Percentiles rank a stretch among this genome's conserved stretches.
Evolutionary conservation across 441 rosid species (phyloP).

Genomic region (Jatropha multifida): DNA sequence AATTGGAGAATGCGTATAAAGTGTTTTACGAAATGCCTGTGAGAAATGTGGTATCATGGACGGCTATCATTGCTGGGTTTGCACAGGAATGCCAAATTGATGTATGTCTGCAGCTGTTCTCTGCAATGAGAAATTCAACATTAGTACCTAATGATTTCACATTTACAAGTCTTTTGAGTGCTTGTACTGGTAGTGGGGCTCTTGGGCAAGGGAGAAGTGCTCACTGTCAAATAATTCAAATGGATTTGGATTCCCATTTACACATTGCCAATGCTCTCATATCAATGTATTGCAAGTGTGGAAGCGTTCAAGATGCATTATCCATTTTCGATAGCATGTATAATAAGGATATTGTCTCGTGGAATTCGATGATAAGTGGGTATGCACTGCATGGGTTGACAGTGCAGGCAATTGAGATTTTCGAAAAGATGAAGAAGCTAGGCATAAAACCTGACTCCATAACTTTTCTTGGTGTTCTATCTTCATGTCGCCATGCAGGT

Average conservation of each 20-base stretch:
- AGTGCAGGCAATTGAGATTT: constrained; percentile 49
- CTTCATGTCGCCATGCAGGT: constrained; percentile 84
- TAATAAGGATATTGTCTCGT: constrained; percentile 51
- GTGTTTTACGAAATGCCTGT: constrained; percentile 79
- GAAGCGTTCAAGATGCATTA: constrained; percentile 43
- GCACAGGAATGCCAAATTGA: constrained; percentile 65
- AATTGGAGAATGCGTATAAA: constrained; percentile 38
- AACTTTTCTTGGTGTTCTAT: constrained; percentile 72
- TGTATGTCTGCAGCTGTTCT: constrained; percentile 55
- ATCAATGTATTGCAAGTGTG: constrained; percentile 67
- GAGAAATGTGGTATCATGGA: constrained; percentile 78
- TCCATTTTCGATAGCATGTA: constrained; percentile 46
- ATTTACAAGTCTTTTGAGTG: constrained; percentile 62
- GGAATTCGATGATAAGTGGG: constrained; percentile 60
- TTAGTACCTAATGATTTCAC: constrained; percentile 69
- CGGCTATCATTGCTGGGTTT: constrained; percentile 71
- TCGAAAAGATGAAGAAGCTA: constrained; percentile 51
- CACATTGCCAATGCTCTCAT: constrained; percentile 49
- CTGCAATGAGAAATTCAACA: constrained; percentile 49
- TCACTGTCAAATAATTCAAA: constrained; percentile 50
- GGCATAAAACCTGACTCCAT: constrained; percentile 62
- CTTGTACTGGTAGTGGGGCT: constrained; percentile 72
- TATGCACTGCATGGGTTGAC: constrained; percentile 75
- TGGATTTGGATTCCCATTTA: constrained; percentile 45
- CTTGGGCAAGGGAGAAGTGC: constrained; percentile 48